Conservation (phyloP, 805 yeast species). For the Kockiozyma suomiensis region DNA sequence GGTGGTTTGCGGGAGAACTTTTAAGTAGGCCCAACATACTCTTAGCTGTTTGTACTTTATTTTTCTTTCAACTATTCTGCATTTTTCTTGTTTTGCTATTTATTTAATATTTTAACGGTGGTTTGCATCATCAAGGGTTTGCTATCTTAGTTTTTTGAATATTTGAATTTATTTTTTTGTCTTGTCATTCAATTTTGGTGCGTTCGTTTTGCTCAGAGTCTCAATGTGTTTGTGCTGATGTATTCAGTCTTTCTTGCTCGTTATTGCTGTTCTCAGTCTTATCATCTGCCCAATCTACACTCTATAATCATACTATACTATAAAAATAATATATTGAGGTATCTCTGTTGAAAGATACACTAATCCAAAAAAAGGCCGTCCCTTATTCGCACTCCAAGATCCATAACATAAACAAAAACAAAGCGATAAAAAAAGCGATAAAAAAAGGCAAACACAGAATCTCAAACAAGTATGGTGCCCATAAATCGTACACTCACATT, state of each 20-base stretch:
- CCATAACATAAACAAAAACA: background rate
- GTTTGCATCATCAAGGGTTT: background rate
- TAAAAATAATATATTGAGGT: background rate
- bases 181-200: background rate
- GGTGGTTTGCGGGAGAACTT: background rate
- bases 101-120: background rate
- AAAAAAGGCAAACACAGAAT: no score
- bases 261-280: no score
- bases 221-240: no score
- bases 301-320: no score
- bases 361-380: constrained; percentile 12
- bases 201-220: no score
- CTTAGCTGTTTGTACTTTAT: background rate
- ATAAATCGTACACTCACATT: constrained; percentile 6
- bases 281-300: no score
- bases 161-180: background rate
- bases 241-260: no score
- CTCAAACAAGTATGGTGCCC: no score
- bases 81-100: background rate
- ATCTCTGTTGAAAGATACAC: constrained; percentile 25
- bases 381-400: background rate
- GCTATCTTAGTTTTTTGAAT: background rate
- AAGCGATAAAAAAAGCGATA: background rate
- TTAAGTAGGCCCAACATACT: background rate
- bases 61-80: background rate